phyloP scores from a whole-genome alignment of 169 alveolate species.

The Sarcocystis neurona region DNA sequence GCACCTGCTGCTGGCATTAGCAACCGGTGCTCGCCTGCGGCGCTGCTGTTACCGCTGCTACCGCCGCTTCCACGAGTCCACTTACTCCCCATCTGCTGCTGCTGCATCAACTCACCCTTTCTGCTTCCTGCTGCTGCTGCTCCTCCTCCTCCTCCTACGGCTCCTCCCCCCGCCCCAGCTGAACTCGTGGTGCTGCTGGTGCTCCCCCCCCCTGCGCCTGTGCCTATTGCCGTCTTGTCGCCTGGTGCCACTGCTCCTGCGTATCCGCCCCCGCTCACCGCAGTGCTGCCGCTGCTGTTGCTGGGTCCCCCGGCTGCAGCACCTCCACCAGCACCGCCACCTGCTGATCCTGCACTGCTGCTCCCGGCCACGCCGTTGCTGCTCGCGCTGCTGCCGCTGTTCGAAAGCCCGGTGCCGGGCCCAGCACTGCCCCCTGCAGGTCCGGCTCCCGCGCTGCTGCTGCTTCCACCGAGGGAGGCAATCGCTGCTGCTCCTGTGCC shows the following conservation, averaged over 20 bases:
- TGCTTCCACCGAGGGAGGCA: background rate
- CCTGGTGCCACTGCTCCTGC: no score
- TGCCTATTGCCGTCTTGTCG: background rate
- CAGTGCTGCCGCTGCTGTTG: conserved; percentile 28
- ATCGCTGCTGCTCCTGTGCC: background rate
- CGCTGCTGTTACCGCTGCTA: background rate
- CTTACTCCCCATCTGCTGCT: conserved; percentile 10
- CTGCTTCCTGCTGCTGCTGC: background rate
- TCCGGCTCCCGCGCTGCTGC: no score
- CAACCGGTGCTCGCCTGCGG: conserved; percentile 2
- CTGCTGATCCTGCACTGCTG: background rate
- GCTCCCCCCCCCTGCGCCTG: background rate
- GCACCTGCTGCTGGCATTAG: conserved; percentile 14
- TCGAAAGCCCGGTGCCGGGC: no score
- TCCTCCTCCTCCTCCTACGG: background rate
- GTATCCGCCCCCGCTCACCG: background rate
- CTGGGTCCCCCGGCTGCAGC: background rate
- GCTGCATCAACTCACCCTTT: conserved; percentile 33
- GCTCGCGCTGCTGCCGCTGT: conserved; percentile 34
- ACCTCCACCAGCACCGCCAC: conserved; percentile 8
- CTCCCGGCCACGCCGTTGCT: background rate
- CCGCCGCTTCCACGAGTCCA: background rate
- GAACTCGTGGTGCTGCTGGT: conserved; percentile 19
- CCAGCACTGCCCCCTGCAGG: no score
- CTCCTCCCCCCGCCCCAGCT: background rate